A percentile compares a stretch with the other conserved stretches of the same genome.
phyloP scores from a whole-genome alignment of 768 basidiomycete species.

The Lactarius hengduanensis region DNA sequence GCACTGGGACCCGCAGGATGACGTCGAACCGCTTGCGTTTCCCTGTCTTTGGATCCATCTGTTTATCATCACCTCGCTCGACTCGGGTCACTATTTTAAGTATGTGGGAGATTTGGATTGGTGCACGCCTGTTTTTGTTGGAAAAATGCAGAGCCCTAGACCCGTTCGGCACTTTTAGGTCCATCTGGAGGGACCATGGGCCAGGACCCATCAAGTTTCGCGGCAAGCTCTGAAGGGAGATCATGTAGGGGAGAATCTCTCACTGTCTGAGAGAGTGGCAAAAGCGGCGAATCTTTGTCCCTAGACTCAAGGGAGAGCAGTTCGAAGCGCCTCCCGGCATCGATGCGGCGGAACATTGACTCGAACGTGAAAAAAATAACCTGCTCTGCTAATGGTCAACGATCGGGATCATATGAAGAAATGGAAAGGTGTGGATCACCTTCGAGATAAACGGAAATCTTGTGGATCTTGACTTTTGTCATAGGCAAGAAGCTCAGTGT shows the following conservation, averaged over 20 bases:
- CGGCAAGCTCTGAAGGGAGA: conserved; percentile 40
- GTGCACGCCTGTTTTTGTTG: conserved; percentile 74
- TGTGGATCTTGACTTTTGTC: conserved; percentile 77
- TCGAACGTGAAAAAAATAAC: conserved; percentile 76
- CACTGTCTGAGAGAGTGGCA: conserved; percentile 57
- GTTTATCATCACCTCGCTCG: conserved; percentile 71
- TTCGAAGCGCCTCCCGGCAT: conserved; percentile 42
- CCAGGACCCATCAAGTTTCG: conserved; percentile 16
- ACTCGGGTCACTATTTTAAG: conserved; percentile 83
- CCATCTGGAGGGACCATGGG: conserved; percentile 69
- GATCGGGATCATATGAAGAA: background rate
- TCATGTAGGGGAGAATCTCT: conserved; percentile 71
- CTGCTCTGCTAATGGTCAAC: conserved; percentile 53
- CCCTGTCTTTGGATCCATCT: conserved; percentile 61
- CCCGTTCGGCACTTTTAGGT: conserved; percentile 63
- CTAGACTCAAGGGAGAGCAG: conserved; percentile 11
- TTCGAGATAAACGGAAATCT: conserved; percentile 72
- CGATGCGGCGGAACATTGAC: conserved; percentile 64
- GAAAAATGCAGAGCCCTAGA: conserved; percentile 65
- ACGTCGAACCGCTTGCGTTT: conserved; percentile 85
- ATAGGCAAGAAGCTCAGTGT: conserved; percentile 80
- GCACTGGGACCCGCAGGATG: conserved; percentile 78
- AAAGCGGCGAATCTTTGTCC: conserved; percentile 44
- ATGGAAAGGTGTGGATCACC: conserved; percentile 46
- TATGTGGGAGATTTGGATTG: conserved; percentile 71